A percentile compares a stretch with the other conserved stretches of the same genome.
Evolutionary conservation across 768 basidiomycete genomes (phyloP).

Genomic region (Tulasnella sp.): DNA sequence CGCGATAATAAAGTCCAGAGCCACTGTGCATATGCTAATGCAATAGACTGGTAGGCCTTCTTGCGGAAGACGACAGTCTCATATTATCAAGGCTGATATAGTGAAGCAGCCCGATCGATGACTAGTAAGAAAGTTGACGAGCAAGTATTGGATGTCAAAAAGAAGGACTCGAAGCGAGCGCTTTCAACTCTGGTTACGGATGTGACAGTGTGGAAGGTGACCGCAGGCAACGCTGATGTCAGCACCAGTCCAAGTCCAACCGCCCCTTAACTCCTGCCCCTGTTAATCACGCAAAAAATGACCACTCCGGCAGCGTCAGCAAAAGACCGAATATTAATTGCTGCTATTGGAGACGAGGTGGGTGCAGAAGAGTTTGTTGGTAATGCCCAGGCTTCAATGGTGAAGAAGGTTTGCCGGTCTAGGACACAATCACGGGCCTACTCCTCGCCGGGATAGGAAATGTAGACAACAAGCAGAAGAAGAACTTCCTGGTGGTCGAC

Average conservation of each 20-base stretch:
- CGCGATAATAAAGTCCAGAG: too few species aligned
- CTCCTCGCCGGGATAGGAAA: slow-evolving; percentile 93
- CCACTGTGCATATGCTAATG: too few species aligned
- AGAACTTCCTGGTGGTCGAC: slow-evolving; percentile 97
- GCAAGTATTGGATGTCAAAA: too few species aligned
- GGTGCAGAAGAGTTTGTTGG: slow-evolving; percentile 14
- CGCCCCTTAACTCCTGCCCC: neutral
- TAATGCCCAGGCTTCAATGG: slow-evolving; percentile 11
- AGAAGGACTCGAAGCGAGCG: too few species aligned
- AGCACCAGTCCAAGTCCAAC: neutral
- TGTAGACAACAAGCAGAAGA: slow-evolving; percentile 79
- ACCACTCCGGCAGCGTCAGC: slow-evolving; percentile 8
- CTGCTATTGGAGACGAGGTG: slow-evolving; percentile 97
- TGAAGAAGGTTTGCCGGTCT: slow-evolving; percentile 3
- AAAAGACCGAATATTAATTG: slow-evolving; percentile 67
- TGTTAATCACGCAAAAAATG: neutral
- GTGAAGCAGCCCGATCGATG: too few species aligned
- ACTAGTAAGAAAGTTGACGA: too few species aligned
- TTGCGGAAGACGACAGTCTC: too few species aligned
- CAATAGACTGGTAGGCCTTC: too few species aligned
- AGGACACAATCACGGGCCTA: slow-evolving; percentile 97
- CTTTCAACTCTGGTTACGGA: too few species aligned
- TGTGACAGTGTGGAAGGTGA: neutral
- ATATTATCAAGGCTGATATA: too few species aligned
- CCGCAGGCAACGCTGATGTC: neutral